Base-by-base conservation (phyloP, 495 filamentous ascomycete genomes). In the Rusavskia elegans region DNA sequence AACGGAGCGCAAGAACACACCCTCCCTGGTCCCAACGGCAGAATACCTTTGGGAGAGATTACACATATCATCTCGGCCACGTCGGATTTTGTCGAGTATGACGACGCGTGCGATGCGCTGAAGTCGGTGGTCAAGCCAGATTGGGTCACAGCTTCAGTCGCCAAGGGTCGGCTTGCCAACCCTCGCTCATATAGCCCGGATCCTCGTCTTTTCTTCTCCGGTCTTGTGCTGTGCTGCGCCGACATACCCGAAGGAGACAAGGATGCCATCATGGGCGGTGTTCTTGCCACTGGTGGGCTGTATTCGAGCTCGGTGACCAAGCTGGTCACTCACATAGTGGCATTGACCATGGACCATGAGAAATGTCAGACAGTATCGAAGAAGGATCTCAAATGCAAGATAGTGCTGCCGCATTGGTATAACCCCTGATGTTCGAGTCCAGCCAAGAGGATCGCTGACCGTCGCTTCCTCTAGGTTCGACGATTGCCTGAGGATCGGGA, bases 401-500 rank as follows among this genome's bases (percentile, higher is more conserved):
- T 93, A 52, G 85, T 98, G n/a, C 71, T 97, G 48, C 93, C 93
- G 29, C 93, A 99, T 62, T 97, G 93, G 92, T 88, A 72, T 19
- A 17, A 27, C 23, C 56, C 6, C 23, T 21, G 20, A 8, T 3
- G 40, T 19, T 17, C 10, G 8, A 9, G 8, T 42, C 8, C 10
- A n/a, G n/a, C n/a, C n/a, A 0, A 19, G 30, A 14, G 9, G 19
- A 11, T 48, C 38, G 50, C 63, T 71, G 55, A 71, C 51, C 9
- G 7, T 35, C 11, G 9, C 17, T 35, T 49, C 9, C 32, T 35
- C 13, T 35, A 90, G 85, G 86, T 95, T 99, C 60, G 92, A 97
- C 57, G 90, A 95, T 61, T 99, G 92, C 63, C 75, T 99, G 35
- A 88, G 84, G 65, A 79, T 99, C 42, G 87, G 89, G 37, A 83